phyloP scores from a whole-genome alignment of 257 asterid species.

The Gentiana macrophylla region DNA sequence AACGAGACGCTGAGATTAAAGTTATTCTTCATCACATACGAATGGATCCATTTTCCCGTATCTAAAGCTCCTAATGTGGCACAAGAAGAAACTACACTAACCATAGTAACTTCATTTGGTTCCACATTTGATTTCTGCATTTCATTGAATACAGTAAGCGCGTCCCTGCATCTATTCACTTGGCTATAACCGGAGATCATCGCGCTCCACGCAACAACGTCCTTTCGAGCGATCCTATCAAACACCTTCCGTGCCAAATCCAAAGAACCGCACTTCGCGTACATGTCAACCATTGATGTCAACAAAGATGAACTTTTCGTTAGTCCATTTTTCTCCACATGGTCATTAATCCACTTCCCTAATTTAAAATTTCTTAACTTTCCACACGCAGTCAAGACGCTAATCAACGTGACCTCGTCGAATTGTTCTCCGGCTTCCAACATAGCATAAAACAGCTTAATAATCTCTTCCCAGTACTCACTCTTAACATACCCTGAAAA shows the following conservation, averaged over 20 bases:
- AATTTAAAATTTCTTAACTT: conserved; percentile 28
- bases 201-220: conserved; percentile 43
- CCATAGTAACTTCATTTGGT: conserved; percentile 42
- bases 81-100: conserved; percentile 38
- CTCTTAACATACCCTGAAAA: conserved; percentile 28
- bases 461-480: conserved; percentile 25
- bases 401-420: conserved; percentile 24
- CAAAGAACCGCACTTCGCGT: conserved; percentile 29
- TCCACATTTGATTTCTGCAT: conserved; percentile 31
- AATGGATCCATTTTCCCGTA: conserved; percentile 36
- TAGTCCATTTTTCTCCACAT: conserved; percentile 20
- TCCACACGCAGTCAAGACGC: conserved; percentile 38
- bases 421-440: conserved; percentile 12
- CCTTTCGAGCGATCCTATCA: conserved; percentile 20
- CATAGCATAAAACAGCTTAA: conserved; percentile 22
- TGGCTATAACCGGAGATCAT: conserved; percentile 36
- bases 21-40: conserved; percentile 23
- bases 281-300: conserved; percentile 38
- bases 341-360: conserved; percentile 33
- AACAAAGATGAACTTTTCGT: conserved; percentile 17
- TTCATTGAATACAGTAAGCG: conserved; percentile 26
- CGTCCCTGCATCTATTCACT: conserved; percentile 21
- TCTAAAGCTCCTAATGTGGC: conserved; percentile 41
- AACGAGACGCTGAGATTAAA: conserved; percentile 26
- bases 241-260: conserved; percentile 29